These are phyloP conservation scores for Aspergillus carlsbadensis DNA, from an alignment of 495 filamentous ascomycete genomes.

Conservation along the genomic window DNA sequence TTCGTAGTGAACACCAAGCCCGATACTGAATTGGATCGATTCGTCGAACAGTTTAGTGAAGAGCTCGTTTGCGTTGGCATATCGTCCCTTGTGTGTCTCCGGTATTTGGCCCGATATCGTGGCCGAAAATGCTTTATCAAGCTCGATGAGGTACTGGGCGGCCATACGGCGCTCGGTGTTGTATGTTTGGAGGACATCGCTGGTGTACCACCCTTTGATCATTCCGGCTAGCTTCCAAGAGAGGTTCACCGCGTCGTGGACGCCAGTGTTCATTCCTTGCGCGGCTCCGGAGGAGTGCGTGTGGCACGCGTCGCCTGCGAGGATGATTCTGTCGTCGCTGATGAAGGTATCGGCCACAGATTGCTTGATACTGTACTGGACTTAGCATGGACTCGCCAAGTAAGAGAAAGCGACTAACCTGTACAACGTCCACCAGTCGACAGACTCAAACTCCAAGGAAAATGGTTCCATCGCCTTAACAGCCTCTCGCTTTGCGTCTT, in stretches of 20 bases:
- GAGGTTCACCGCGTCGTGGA: slow-evolving; percentile 56
- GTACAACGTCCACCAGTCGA: slow-evolving; percentile 14
- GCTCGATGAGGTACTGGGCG: slow-evolving; percentile 7
- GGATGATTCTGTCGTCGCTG: slow-evolving; percentile 38
- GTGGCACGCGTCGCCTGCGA: slow-evolving; percentile 57
- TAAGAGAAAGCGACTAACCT: background rate
- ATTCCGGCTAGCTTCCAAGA: slow-evolving; percentile 52
- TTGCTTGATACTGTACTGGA: slow-evolving; percentile 2
- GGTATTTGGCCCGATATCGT: slow-evolving; percentile 9
- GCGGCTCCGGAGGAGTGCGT: slow-evolving; percentile 54
- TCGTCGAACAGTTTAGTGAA: slow-evolving; percentile 12
- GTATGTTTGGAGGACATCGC: slow-evolving; percentile 38
- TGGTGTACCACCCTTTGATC: slow-evolving; percentile 32
- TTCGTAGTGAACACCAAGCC: slow-evolving; percentile 10
- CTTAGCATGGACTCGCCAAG: background rate
- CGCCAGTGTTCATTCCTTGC: slow-evolving; percentile 59
- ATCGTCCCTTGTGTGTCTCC: background rate
- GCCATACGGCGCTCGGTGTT: slow-evolving; percentile 31
- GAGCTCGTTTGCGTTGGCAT: slow-evolving; percentile 7
- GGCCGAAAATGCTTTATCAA: slow-evolving; percentile 9
- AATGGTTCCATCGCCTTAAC: slow-evolving; percentile 7
- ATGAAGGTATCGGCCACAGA: slow-evolving; percentile 3
- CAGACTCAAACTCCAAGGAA: background rate
- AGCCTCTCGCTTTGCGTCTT: slow-evolving; percentile 3
- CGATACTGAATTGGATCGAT: slow-evolving; percentile 11